Evolutionary conservation across 1,284 basidiomycete genomes (phyloP).

Genomic region (Rhodotorula sp.): DNA sequence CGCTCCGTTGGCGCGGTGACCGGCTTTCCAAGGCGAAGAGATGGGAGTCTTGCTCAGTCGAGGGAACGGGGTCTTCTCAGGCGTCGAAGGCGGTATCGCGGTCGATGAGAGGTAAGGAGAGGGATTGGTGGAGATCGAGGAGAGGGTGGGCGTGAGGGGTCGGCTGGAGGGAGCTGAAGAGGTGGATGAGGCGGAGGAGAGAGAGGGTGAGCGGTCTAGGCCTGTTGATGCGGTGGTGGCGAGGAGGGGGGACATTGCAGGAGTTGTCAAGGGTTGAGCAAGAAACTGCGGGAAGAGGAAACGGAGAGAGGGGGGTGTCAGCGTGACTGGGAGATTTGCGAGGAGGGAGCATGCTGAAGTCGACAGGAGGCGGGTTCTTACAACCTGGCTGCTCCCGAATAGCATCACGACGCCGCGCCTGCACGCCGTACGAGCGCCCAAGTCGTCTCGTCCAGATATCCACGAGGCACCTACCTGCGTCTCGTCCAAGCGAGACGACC

Average conservation of each 20-base stretch:
- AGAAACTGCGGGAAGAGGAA: too few relatives aligned
- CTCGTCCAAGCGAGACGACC: too few relatives aligned
- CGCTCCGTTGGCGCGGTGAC: slow-evolving; percentile 18
- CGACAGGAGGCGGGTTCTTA: too few relatives aligned
- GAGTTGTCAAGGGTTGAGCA: too few relatives aligned
- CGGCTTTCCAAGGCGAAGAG: slow-evolving; percentile 17
- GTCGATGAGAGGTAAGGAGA: slow-evolving; percentile 4
- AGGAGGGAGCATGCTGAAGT: too few relatives aligned
- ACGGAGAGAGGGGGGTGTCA: too few relatives aligned
- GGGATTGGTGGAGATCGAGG: slow-evolving; percentile 14
- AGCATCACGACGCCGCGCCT: too few relatives aligned
- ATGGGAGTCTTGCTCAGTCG: slow-evolving; percentile 2
- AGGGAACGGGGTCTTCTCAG: slow-evolving; percentile 9
- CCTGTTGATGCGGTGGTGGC: background rate
- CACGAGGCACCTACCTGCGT: too few relatives aligned
- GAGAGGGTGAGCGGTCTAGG: slow-evolving; percentile 37
- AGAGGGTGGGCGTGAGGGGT: slow-evolving; percentile 30
- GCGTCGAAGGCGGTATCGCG: background rate
- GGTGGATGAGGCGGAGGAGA: slow-evolving; percentile 35
- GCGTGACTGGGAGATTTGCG: too few relatives aligned
- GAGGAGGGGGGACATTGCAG: background rate
- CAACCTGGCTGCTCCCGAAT: too few relatives aligned
- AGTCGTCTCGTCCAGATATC: too few relatives aligned
- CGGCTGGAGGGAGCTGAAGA: slow-evolving; percentile 15
- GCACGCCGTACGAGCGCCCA: too few relatives aligned